A percentile compares a stretch with the other conserved stretches of the same genome.
Conservation (phyloP, 176 grass and related monocot species). For the Canna indica region DNA sequence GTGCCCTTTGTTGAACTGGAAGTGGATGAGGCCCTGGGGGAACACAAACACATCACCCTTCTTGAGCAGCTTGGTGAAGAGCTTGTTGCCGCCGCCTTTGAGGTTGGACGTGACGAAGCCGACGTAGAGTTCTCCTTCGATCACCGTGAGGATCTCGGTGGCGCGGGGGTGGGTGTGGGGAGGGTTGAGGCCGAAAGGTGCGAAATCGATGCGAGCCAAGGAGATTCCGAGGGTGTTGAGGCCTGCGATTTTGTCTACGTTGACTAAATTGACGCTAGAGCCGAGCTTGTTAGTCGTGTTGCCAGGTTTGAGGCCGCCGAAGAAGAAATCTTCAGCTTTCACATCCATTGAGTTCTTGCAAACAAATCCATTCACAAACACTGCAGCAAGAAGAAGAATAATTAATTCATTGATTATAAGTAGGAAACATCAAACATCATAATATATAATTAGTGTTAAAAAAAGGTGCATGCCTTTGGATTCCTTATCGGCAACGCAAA, state of each 20-base stretch:
- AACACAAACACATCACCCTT: slow-evolving; percentile 61
- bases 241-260: slow-evolving; percentile 29
- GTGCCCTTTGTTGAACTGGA: slow-evolving; percentile 55
- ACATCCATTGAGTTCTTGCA: slow-evolving; percentile 57
- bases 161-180: slow-evolving; percentile 51
- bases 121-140: slow-evolving; percentile 37
- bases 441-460: too few species aligned
- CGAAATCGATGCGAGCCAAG: slow-evolving; percentile 47
- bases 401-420: too few species aligned
- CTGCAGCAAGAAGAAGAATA: too few species aligned
- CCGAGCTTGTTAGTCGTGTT: slow-evolving; percentile 43
- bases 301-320: slow-evolving; percentile 16
- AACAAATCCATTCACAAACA: slow-evolving; percentile 69
- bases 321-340: slow-evolving; percentile 52
- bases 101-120: slow-evolving; percentile 64
- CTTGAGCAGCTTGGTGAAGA: slow-evolving; percentile 33
- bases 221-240: slow-evolving; percentile 77
- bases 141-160: slow-evolving; percentile 43
- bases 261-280: slow-evolving; percentile 12
- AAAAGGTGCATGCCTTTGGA: too few species aligned
- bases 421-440: too few species aligned
- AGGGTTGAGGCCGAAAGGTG: slow-evolving; percentile 45
- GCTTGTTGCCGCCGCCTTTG: slow-evolving; percentile 28
- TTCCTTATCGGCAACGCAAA: too few species aligned
- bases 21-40: slow-evolving; percentile 59